Base-by-base conservation (phyloP, 768 basidiomycete genomes). In the Mycena indigotica region DNA sequence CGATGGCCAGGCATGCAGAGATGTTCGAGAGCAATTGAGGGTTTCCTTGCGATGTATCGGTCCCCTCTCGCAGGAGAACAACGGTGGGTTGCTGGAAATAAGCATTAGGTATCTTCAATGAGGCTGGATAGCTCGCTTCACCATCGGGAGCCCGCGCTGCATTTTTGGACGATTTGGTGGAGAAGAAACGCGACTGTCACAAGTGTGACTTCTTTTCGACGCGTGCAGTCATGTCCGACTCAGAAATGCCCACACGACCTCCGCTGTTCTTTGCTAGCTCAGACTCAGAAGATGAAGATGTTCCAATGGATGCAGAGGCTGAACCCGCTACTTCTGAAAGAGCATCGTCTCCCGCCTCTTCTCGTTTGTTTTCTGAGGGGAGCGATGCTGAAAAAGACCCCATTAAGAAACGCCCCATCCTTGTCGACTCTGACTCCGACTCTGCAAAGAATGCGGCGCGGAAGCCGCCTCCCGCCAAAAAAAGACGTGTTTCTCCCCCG, bases 1-100 rank as follows among this genome's bases (percentile, higher is more conserved):
- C 77, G 64, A 99, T 89, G 17, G 95, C 94, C 55, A 95, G 85
- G 78, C 96, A 98, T 72, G 96, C 95, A 3, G 93, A 87, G 70
- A 98, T 99, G 74, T 98, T 98, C 52, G 93, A 95, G 26, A 98
- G 81, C 26, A 98, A 76, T 72, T 98, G 95, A 3, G 87, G 85
- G 61, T 88, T 93, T 69, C 95, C 95, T 74, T 97, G 95, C 3
- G 95, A 97, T 16, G 91, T 88, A 74, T 97, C 95, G 62, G 95
- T 97, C 67, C 95, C 95, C 79, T 97, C 95, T 67, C 90, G 85
- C 44, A 98, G 86, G 75, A 98, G 90, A 69, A 98, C 92, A 50
- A 98, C 94, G 30, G 95, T 97, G 10, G 95, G 95, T 95, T 96
- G 95, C 95, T 97, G 63, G 55, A 55, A 64, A 55, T 66, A 23